Percentiles rank a stretch among this genome's conserved stretches.
phyloP scores from a whole-genome alignment of 208 protist genomes.

The Crithidia bombi region DNA sequence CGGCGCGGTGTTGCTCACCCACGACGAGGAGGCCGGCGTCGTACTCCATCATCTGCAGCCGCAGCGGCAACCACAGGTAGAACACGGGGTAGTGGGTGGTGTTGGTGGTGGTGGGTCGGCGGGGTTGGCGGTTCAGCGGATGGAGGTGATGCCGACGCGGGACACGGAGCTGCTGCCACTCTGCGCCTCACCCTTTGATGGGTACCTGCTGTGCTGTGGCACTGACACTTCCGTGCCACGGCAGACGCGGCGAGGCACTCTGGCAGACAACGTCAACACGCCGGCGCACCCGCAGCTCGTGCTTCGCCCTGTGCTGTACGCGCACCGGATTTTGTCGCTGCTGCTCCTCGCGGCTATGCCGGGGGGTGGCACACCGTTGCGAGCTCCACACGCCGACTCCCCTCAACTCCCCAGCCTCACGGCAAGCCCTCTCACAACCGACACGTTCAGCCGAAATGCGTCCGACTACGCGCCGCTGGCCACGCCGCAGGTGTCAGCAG shows the following conservation, averaged over 20 bases:
- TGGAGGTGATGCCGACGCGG: constrained; percentile 30
- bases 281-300: constrained; percentile 18
- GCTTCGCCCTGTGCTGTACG: constrained; percentile 55
- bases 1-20: constrained; percentile 36
- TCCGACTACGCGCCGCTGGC: background rate
- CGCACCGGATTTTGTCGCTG: constrained; percentile 56
- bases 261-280: background rate
- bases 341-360: constrained; percentile 38
- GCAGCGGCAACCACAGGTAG: background rate
- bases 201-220: constrained; percentile 44
- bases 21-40: constrained; percentile 34
- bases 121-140: constrained; percentile 8
- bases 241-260: constrained; percentile 1
- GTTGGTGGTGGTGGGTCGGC: background rate
- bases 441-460: background rate
- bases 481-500: background rate
- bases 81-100: background rate
- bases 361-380: constrained; percentile 3
- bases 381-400: background rate
- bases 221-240: constrained; percentile 22
- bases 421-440: background rate
- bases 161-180: constrained; percentile 54
- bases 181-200: constrained; percentile 65
- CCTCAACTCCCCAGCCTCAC: background rate
- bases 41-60: constrained; percentile 27